These are phyloP conservation scores for Typha latifolia DNA, from an alignment of 176 grass and related monocot genomes.

Conservation along the genomic window DNA sequence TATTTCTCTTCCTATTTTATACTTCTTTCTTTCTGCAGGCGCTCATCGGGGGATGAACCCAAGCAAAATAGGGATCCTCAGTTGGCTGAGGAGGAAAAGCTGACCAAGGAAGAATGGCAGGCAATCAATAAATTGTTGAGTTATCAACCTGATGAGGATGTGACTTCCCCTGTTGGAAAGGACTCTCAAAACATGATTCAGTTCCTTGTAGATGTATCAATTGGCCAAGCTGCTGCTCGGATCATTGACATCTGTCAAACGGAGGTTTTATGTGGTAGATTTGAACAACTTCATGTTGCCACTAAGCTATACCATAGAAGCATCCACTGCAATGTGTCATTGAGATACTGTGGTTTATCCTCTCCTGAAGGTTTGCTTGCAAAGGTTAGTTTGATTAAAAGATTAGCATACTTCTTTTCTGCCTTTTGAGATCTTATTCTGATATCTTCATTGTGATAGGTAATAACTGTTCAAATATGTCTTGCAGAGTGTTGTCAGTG, in stretches of 20 bases:
- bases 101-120: constrained; percentile 97
- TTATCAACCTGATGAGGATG: constrained; percentile 74
- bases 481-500: constrained; percentile 70
- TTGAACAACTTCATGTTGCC: constrained; percentile 76
- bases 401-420: constrained; percentile 12
- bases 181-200: constrained; percentile 41
- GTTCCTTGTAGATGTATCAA: constrained; percentile 75
- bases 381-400: constrained; percentile 34
- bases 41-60: constrained; percentile 31
- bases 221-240: constrained; percentile 81
- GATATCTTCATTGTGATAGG: neutral
- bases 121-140: constrained; percentile 90
- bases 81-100: constrained; percentile 58
- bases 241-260: constrained; percentile 61
- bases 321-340: constrained; percentile 63
- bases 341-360: constrained; percentile 89
- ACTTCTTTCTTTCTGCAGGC: constrained; percentile 31
- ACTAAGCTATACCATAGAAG: constrained; percentile 76
- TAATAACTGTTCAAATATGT: constrained; percentile 17
- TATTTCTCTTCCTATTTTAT: neutral
- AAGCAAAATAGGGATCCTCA: constrained; percentile 40
- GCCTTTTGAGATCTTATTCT: neutral
- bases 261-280: constrained; percentile 89
- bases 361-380: constrained; percentile 92
- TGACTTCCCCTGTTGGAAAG: constrained; percentile 43